These are phyloP conservation scores for Helichrysum umbraculigerum DNA, from an alignment of 129 eudicot genomes.

Conservation along the genomic window DNA sequence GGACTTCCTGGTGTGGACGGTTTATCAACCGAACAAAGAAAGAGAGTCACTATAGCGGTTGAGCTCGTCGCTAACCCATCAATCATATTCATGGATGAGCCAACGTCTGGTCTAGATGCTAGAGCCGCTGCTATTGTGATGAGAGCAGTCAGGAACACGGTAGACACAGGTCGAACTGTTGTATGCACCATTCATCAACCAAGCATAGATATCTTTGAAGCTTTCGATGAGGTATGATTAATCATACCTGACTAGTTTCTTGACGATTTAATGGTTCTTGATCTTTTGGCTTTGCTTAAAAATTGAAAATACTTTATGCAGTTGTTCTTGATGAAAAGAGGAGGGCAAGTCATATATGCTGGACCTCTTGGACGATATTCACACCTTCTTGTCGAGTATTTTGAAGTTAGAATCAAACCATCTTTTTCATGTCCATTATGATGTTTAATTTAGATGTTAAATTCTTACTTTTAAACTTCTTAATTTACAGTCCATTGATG, in stretches of 20 bases:
- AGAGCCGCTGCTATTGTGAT: constrained; percentile 89
- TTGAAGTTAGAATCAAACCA: constrained; percentile 47
- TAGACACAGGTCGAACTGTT: constrained; percentile 76
- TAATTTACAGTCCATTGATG: constrained; percentile 48
- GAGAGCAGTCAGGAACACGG: constrained; percentile 81
- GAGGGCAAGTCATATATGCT: constrained; percentile 74
- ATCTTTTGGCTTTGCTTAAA: constrained; percentile 18
- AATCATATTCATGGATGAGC: constrained; percentile 92
- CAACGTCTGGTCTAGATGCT: constrained; percentile 88
- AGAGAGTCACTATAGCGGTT: constrained; percentile 76
- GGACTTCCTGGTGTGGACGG: constrained; percentile 81
- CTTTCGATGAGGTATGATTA: constrained; percentile 67
- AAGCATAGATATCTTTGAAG: constrained; percentile 76
- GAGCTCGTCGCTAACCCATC: constrained; percentile 89
- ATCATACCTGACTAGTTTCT: neutral
- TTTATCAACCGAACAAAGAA: constrained; percentile 83
- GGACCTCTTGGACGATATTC: constrained; percentile 71
- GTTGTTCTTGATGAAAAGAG: constrained; percentile 73
- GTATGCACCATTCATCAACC: constrained; percentile 93
- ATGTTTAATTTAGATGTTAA: neutral
- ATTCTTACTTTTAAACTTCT: neutral
- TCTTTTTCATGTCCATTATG: neutral
- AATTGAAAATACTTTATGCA: constrained; percentile 23
- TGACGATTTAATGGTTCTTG: constrained; percentile 4
- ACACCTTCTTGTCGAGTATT: constrained; percentile 56